Evolutionary conservation across 345 rosid genomes (phyloP).

Genomic region (Schrenkiella parvula): DNA sequence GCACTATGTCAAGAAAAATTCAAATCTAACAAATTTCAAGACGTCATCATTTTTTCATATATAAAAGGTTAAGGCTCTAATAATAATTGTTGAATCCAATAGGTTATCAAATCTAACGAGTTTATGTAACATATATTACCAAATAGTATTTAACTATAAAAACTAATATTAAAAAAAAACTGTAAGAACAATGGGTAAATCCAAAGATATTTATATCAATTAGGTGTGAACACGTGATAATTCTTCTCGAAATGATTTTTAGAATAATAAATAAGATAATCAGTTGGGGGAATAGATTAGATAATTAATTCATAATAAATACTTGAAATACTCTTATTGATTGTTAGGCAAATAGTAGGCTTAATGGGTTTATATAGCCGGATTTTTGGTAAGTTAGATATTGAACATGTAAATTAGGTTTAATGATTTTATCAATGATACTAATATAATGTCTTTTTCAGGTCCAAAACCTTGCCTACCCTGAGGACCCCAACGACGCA

Average conservation of each 20-base stretch:
- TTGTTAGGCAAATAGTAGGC: neutral
- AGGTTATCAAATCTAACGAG: neutral
- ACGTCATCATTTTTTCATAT: neutral
- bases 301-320: neutral
- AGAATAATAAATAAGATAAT: neutral
- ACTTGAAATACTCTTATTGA: neutral
- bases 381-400: constrained; percentile 23
- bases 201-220: neutral
- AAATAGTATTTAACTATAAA: no score
- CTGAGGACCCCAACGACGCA: constrained; percentile 77
- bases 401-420: constrained; percentile 25
- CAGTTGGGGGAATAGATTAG: neutral
- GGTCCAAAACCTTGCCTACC: constrained; percentile 77
- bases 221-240: neutral
- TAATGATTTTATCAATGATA: neutral
- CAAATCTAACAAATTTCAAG: neutral
- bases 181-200: neutral
- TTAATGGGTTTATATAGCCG: constrained; percentile 1
- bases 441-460: neutral
- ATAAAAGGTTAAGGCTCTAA: neutral
- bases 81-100: neutral
- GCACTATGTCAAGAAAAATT: neutral
- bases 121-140: neutral
- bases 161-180: no score
- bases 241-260: no score